Evolutionary conservation across 2,329 filamentous ascomycete genomes (phyloP), one percentile per base, ranked within the genome.

Genomic region (Macrophomina pseudophaseolina): DNA sequence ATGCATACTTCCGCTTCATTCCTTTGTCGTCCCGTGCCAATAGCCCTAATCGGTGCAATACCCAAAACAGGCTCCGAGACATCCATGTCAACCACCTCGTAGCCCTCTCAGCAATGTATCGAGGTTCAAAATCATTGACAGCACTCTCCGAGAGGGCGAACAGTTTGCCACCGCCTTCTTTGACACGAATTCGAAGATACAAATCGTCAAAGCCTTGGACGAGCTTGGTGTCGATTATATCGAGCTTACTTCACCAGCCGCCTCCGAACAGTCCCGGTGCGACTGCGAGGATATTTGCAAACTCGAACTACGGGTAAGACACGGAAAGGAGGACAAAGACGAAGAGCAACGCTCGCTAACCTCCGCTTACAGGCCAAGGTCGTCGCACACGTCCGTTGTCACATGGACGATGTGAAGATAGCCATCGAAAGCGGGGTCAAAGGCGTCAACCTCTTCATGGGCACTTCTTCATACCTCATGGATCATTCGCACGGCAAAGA

Each of bases 211-310:
- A 81, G 86, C 85, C 12, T 85, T 95, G 71, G 91, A 94, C 78
- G 91, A 92, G 38, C 96, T 96, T 73, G 93, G 92, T 74, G 92
- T 94, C 67, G 93, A 97, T 82, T 97, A 88, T 84, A 94, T 96
- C 74, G 93, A 97, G 81, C 85, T 97, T 73, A 97, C 94, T 67
- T 91, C 86, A 69, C 94, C 94, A 44, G 92, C 90, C 69, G 91
- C 93, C 64, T 94, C 91, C 14, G 90, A 93, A 82, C 92, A 97
- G 82, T 96, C 92, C 64, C 88, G 90, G 78, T 80, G 83, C 75
- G 94, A 97, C 82, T 97, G 93, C 80, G 90, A 95, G 82, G 89
- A 90, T 66, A 97, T 97, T 76, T 96, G 92, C 90, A 93, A 94
- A 86, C 90, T 97, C 64, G 93, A 93, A 70, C 88, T 97, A 80